Percentiles rank a stretch among this genome's conserved stretches.
phyloP scores from a whole-genome alignment of 2,329 filamentous ascomycete genomes.

The Verticillium zaregamsianum region DNA sequence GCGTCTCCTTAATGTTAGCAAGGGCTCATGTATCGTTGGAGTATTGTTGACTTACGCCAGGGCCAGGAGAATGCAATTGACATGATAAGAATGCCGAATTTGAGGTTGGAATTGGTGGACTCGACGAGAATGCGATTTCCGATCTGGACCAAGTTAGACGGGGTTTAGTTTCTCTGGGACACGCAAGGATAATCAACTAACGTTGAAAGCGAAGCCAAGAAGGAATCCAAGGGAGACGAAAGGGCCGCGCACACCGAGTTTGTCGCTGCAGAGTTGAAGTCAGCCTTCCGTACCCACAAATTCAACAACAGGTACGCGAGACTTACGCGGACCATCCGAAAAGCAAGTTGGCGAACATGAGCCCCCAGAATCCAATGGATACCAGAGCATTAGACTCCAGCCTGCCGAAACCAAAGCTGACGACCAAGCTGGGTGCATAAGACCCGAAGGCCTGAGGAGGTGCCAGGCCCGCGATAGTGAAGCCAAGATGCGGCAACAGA shows the following conservation, averaged over 20 bases:
- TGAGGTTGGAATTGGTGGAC: slow-evolving; percentile 17
- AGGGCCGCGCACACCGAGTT: slow-evolving; percentile 12
- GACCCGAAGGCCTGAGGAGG: slow-evolving; percentile 21
- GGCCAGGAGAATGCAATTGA: slow-evolving; percentile 18
- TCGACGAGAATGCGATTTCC: slow-evolving; percentile 22
- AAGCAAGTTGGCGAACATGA: slow-evolving; percentile 25
- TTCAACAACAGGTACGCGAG: not conserved
- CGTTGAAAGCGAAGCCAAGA: slow-evolving; percentile 9
- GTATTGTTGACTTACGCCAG: slow-evolving; percentile 21
- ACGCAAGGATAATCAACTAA: not conserved
- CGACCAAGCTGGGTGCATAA: slow-evolving; percentile 26
- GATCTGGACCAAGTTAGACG: slow-evolving; percentile 10
- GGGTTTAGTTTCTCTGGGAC: not conserved
- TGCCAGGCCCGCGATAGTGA: slow-evolving; percentile 22
- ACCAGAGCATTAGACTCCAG: slow-evolving; percentile 29
- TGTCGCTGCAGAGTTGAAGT: slow-evolving; percentile 6
- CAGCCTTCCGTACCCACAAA: not conserved
- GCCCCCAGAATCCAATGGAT: slow-evolving; percentile 29
- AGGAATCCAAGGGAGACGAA: slow-evolving; percentile 14
- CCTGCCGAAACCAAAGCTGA: slow-evolving; percentile 27
- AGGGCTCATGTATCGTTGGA: not conserved
- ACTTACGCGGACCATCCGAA: slow-evolving; percentile 22
- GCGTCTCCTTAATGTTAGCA: slow-evolving; percentile 9
- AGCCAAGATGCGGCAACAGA: slow-evolving; percentile 27
- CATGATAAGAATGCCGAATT: slow-evolving; percentile 20